These are phyloP conservation scores for Metschnikowia santaceciliae DNA, from an alignment of 805 yeast species.

Conservation along the genomic window DNA sequence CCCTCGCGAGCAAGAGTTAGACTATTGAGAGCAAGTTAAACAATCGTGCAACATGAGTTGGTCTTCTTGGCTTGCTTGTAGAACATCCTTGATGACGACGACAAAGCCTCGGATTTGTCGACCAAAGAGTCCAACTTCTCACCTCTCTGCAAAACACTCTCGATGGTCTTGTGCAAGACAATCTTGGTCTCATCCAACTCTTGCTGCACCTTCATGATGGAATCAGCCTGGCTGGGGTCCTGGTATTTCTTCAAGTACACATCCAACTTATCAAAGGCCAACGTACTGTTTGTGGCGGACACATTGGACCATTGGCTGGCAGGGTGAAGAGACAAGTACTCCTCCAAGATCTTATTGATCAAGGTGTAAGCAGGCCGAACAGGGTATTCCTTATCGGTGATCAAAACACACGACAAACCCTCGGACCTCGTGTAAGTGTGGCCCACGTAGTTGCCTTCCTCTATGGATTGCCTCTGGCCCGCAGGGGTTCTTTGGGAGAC, in stretches of 20 bases:
- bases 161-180: conserved; percentile 92
- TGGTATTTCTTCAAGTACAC: conserved; percentile 79
- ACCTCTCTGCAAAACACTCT: conserved; percentile 90
- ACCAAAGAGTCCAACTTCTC: conserved; percentile 92
- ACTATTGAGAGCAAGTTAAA: conserved; percentile 8
- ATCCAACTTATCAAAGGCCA: conserved; percentile 59
- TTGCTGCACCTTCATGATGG: conserved; percentile 94
- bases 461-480: conserved; percentile 92
- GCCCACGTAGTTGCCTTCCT: conserved; percentile 86
- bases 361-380: conserved; percentile 94
- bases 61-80: conserved; percentile 94
- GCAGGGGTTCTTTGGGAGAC: conserved; percentile 82
- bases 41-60: conserved; percentile 28
- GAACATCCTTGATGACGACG: conserved; percentile 85
- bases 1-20: neutral
- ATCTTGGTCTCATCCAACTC: conserved; percentile 97
- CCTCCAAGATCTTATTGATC: conserved; percentile 86
- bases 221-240: conserved; percentile 96
- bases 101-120: conserved; percentile 90
- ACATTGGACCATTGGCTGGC: conserved; percentile 59
- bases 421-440: conserved; percentile 89
- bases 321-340: conserved; percentile 81
- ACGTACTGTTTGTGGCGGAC: conserved; percentile 41
- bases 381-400: conserved; percentile 94
- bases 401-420: conserved; percentile 86